Evolutionary conservation across 345 rosid species (phyloP), one percentile per base, ranked within the genome.

Genomic region (Mallotus nudiflorus): DNA sequence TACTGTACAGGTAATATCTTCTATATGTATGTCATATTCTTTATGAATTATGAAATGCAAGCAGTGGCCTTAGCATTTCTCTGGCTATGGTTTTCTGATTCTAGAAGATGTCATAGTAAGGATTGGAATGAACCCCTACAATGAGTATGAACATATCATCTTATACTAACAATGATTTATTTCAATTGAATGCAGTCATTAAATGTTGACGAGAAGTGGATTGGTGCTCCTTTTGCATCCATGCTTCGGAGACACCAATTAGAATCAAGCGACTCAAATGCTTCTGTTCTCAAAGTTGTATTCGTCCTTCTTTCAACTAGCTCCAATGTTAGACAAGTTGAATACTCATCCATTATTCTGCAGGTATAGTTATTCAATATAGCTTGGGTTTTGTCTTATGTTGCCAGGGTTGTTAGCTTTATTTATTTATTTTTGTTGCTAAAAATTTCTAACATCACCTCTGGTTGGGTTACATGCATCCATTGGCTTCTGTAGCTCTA

Each of bases 211-310:
- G 77, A 83, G 65, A 91, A 90, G 87, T 86, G 96, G 97, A 50
- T 13, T 16, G 96, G 91, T 69, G 88, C 97, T 76, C 98, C 96
- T 73, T 88, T 85, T 85, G 88, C 90, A 27, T 85, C 98, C 61
- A 83, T 94, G 93, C 88, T 94, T 78, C 91, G 96, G 53, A 81
- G 85, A 79, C 93, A 89, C 83, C 91, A 72, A 65, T 54, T 76
- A 67, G 86, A 77, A 62, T 62, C 68, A 40, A 72, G 73, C 66
- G 91, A 83, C 61, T 71, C 83, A 78, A 74, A 84, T 83, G 86
- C 70, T 67, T 77, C 82, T 72, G 58, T 82, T 27, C 78, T 94
- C 56, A 86, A 84, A 85, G 63, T 89, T 67, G 66, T 83, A 37
- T 73, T 82, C 65, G 76, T 91, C 76, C 77, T 91, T 65, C 85